Evolutionary conservation across 164 flowering plant genomes (phyloP).

Genomic region (Buxus sempervirens): DNA sequence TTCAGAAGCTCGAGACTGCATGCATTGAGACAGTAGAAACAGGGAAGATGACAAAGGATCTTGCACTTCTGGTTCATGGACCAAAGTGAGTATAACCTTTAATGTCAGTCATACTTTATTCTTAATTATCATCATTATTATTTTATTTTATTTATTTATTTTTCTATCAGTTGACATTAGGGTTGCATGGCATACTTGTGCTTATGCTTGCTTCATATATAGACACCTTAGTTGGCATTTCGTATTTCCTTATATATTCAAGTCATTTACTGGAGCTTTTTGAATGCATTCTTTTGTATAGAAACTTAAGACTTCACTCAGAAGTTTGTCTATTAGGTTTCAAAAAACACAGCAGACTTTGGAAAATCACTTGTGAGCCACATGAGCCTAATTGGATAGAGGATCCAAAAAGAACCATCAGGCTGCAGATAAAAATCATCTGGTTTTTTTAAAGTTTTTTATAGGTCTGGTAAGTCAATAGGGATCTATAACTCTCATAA

Average conservation of each 20-base stretch:
- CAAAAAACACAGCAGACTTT: too few relatives aligned
- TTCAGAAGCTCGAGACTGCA: constrained; percentile 67
- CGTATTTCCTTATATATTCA: background rate
- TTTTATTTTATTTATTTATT: too few relatives aligned
- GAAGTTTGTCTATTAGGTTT: background rate
- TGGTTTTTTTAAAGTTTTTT: too few relatives aligned
- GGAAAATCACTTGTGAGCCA: too few relatives aligned
- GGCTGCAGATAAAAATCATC: too few relatives aligned
- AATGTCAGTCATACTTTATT: background rate
- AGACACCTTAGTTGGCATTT: background rate
- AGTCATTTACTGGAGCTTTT: background rate
- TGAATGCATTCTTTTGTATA: background rate
- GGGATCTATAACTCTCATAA: too few relatives aligned
- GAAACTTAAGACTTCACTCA: background rate
- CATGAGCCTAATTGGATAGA: too few relatives aligned
- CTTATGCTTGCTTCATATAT: background rate
- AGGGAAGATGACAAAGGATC: constrained; percentile 99
- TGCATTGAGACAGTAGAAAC: constrained; percentile 87
- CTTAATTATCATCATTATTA: background rate
- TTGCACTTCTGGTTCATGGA: constrained; percentile 75
- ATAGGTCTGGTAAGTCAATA: too few relatives aligned
- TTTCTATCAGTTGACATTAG: background rate
- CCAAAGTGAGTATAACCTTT: constrained; percentile 46
- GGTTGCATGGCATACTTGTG: background rate
- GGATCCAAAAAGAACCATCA: too few relatives aligned